Base-by-base conservation (phyloP, 2,329 filamentous ascomycete genomes). In the Zymoseptoria crescenta region DNA sequence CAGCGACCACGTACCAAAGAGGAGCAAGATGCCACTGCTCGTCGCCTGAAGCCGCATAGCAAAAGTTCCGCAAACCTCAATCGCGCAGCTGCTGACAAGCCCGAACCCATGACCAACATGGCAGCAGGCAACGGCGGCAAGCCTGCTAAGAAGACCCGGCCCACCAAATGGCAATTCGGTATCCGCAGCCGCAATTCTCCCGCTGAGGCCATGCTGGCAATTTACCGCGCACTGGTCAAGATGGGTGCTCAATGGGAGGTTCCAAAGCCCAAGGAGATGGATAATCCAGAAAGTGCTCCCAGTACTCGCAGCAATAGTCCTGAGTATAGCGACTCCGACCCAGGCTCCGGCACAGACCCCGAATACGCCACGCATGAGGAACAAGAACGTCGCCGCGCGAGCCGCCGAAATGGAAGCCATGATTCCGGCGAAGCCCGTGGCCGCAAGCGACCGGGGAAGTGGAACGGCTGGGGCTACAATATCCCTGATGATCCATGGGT, bases 401-500 rank as follows among this genome's bases (percentile, higher is more conserved):
- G 59, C 20, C 64, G 67, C 30, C 57, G 58, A 13, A 56, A 64
- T 28, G 61, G 59, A 6, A 59, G 63, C 29, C 60, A 54, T 13
- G 55, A 48, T 35, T 21, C 49, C n/a, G 72, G 72, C n/a, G 52
- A 57, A 29, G 56, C 55, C 8, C 70, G 76, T 8, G 68, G 70
- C 19, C 73, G 74, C 55, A 74, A 74, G 59, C 73, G 75, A 27
- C 74, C 75, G 60, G 77, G 76, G 19, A 71, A 74, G 10, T 75
- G 73, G 67, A 79, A 80, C 61, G 78, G 80, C 66, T 81, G 75
- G 66, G 83, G 87, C 61, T 96, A 96, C 74, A 58, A 62, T 86
- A 82, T 97, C n/a, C 91, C 92, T 0, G 91, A 90, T 59, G 93
- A 97, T 69, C 90, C 92, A 9, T 97, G 92, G 92, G 89, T 95